Percentiles rank a stretch among this genome's conserved stretches.
Conservation (phyloP, 176 grass and related monocot species). For the Otatea glauca region DNA sequence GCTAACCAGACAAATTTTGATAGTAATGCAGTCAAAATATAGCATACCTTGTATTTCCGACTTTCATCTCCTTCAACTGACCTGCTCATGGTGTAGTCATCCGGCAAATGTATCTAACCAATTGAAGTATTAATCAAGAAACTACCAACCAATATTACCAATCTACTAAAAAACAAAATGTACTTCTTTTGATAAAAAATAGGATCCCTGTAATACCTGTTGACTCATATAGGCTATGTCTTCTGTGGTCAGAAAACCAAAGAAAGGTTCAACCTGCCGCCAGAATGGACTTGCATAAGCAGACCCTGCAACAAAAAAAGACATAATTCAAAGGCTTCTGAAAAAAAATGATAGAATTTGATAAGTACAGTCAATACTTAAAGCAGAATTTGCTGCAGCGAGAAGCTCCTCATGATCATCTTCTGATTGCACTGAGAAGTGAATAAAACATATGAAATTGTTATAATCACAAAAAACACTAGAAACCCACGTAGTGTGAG, state of each 20-base stretch:
- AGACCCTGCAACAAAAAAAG: slow-evolving; percentile 51
- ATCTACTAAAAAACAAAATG: slow-evolving; percentile 24
- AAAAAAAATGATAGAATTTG: slow-evolving; percentile 33
- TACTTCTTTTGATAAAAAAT: slow-evolving; percentile 33
- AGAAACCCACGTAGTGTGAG: background rate
- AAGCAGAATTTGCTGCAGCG: slow-evolving; percentile 61
- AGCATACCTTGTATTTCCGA: slow-evolving; percentile 59
- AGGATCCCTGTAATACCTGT: slow-evolving; percentile 53
- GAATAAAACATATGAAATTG: slow-evolving; percentile 41
- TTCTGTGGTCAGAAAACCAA: slow-evolving; percentile 57
- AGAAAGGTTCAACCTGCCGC: slow-evolving; percentile 66
- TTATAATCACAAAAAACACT: slow-evolving; percentile 37
- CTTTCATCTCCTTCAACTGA: slow-evolving; percentile 61
- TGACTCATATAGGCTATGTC: slow-evolving; percentile 64
- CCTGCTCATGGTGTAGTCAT: slow-evolving; percentile 44
- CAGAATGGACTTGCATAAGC: slow-evolving; percentile 54
- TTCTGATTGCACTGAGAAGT: slow-evolving; percentile 61
- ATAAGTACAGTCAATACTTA: slow-evolving; percentile 55
- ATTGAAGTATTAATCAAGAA: slow-evolving; percentile 49
- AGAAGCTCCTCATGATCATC: slow-evolving; percentile 70
- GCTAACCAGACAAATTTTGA: background rate
- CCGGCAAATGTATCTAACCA: slow-evolving; percentile 57
- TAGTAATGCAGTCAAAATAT: slow-evolving; percentile 34
- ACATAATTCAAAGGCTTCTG: slow-evolving; percentile 7
- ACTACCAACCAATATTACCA: slow-evolving; percentile 31